A percentile compares a stretch with the other conserved stretches of the same genome.
phyloP scores from a whole-genome alignment of 768 basidiomycete species.

The Punctularia strigosozonata region DNA sequence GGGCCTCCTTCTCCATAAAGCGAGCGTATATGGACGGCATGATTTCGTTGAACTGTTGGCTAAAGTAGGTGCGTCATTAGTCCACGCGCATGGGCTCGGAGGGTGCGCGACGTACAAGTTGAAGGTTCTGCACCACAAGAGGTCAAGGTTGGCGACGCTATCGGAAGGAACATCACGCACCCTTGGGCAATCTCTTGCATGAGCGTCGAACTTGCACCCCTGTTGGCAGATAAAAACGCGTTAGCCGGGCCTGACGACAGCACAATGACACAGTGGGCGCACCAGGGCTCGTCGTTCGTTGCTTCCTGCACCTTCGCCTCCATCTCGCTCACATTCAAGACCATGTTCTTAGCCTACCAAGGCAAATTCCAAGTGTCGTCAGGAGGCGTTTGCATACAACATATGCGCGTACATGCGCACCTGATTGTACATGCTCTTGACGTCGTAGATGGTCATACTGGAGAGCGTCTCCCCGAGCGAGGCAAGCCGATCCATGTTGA shows the following conservation, averaged over 20 bases:
- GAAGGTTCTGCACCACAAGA: slow-evolving; percentile 63
- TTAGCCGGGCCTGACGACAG: slow-evolving; percentile 1
- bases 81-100: not conserved
- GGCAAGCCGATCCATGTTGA: slow-evolving; percentile 71
- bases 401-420: slow-evolving; percentile 43
- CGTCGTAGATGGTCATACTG: slow-evolving; percentile 81
- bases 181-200: slow-evolving; percentile 99
- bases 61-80: slow-evolving; percentile 18
- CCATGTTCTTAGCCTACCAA: slow-evolving; percentile 83
- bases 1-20: slow-evolving; percentile 97
- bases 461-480: slow-evolving; percentile 65
- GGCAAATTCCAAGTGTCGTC: not conserved
- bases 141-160: not conserved
- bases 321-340: slow-evolving; percentile 93
- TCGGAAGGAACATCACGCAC: slow-evolving; percentile 32
- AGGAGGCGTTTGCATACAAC: not conserved
- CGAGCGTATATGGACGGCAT: slow-evolving; percentile 94
- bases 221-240: slow-evolving; percentile 18
- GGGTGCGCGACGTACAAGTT: slow-evolving; percentile 64
- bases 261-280: slow-evolving; percentile 14
- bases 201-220: slow-evolving; percentile 95
- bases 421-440: slow-evolving; percentile 93
- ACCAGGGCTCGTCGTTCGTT: slow-evolving; percentile 98
- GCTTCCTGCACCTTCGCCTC: slow-evolving; percentile 95
- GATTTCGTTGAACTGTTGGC: slow-evolving; percentile 98